Conservation (phyloP, 768 basidiomycete genomes). For the Rhodotorula diobovata region DNA sequence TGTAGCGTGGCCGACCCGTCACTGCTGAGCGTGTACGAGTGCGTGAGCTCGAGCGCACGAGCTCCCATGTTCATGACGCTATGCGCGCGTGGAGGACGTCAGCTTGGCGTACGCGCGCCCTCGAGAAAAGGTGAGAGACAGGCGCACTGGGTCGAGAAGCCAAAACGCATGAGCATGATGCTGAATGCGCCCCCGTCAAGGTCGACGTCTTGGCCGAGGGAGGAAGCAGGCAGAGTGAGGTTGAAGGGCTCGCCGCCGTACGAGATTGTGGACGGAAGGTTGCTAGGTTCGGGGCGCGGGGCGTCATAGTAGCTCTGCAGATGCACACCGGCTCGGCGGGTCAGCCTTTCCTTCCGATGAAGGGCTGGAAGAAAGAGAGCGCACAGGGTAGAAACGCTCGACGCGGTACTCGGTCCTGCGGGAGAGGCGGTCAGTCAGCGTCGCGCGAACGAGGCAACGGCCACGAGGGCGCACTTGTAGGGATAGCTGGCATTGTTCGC, state of each 20-base stretch:
- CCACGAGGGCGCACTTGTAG: background rate
- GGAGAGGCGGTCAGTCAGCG: background rate
- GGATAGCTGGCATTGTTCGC: constrained; percentile 14
- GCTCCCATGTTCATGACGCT: constrained; percentile 11
- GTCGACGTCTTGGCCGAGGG: background rate
- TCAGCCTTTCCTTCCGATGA: no score
- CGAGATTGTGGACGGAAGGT: constrained; percentile 60
- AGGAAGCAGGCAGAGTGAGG: constrained; percentile 41
- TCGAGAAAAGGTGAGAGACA: background rate
- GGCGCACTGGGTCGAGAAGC: constrained; percentile 50
- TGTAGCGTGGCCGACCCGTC: constrained; percentile 72
- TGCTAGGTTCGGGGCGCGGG: constrained; percentile 58
- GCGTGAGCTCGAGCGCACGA: constrained; percentile 59
- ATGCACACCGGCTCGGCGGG: no score
- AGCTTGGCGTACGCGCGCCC: background rate
- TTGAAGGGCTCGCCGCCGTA: constrained; percentile 74
- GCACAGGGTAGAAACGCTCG: constrained; percentile 67
- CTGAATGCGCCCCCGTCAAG: constrained; percentile 61
- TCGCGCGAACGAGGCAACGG: background rate
- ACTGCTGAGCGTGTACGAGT: constrained; percentile 68
- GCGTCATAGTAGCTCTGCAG: constrained; percentile 54
- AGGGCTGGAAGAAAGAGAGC: no score
- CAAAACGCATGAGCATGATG: constrained; percentile 72
- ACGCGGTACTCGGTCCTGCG: constrained; percentile 66
- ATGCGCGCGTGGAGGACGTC: no score